Percentiles rank a stretch among this genome's conserved stretches.
Conservation (phyloP, 2,329 filamentous ascomycete species). For the Grosmannia penicillata region DNA sequence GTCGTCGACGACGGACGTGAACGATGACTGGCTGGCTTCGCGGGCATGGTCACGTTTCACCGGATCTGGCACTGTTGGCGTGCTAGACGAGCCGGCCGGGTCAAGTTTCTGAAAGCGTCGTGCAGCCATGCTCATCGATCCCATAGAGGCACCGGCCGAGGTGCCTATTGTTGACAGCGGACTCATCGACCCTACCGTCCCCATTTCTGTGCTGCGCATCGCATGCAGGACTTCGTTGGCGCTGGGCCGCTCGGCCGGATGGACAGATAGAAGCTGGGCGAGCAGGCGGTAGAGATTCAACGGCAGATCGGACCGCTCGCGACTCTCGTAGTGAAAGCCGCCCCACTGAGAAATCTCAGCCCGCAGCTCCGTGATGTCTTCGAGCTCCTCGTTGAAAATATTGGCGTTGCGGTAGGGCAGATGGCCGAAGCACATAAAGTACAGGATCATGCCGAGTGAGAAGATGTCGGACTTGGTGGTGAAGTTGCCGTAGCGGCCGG, state of each 20-base stretch:
- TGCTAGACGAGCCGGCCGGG: slow-evolving; percentile 33
- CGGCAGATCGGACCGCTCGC: slow-evolving; percentile 68
- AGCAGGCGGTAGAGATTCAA: slow-evolving; percentile 74
- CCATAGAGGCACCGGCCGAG: slow-evolving; percentile 10
- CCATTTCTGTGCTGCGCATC: slow-evolving; percentile 61
- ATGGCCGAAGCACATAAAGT: slow-evolving; percentile 90
- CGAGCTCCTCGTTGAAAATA: slow-evolving; percentile 74
- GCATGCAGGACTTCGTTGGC: slow-evolving; percentile 72
- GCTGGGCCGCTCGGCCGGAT: slow-evolving; percentile 63
- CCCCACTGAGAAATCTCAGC: slow-evolving; percentile 78
- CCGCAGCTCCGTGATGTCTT: slow-evolving; percentile 74
- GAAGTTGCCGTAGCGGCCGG: slow-evolving; percentile 76
- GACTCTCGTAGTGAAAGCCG: slow-evolving; percentile 67
- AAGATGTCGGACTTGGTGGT: slow-evolving; percentile 98
- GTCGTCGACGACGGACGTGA: slow-evolving; percentile 18
- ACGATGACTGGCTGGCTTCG: slow-evolving; percentile 15
- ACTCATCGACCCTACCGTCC: slow-evolving; percentile 19
- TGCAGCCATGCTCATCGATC: slow-evolving; percentile 23
- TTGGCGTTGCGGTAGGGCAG: slow-evolving; percentile 80
- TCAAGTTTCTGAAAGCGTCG: slow-evolving; percentile 40
- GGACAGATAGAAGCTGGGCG: slow-evolving; percentile 62
- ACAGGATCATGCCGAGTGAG: slow-evolving; percentile 93
- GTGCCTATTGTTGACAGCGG: no score
- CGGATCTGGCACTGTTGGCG: slow-evolving; percentile 30
- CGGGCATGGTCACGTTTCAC: no score